These are phyloP conservation scores for Clitoria ternatea DNA, from an alignment of 306 rosid species.

Conservation along the genomic window DNA sequence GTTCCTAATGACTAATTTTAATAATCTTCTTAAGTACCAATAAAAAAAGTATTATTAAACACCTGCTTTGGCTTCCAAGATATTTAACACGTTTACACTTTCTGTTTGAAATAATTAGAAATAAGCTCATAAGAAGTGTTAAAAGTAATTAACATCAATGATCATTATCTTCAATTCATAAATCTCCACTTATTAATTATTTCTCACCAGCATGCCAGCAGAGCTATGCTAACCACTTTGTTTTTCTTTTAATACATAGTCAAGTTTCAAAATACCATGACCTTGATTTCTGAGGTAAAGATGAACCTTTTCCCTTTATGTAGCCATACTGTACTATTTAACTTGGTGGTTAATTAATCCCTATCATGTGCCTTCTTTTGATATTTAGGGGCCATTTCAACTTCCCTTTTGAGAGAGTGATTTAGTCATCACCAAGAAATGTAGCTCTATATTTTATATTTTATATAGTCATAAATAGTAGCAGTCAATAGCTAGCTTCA, in stretches of 20 bases:
- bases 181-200: constrained; percentile 34
- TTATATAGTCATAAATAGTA: neutral
- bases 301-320: neutral
- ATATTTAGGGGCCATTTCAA: constrained; percentile 19
- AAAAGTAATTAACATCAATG: constrained; percentile 2
- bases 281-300: constrained; percentile 6
- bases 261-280: constrained; percentile 5
- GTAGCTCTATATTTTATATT: constrained; percentile 3
- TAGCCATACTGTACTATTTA: constrained; percentile 1
- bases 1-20: constrained; percentile 4
- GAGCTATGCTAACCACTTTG: constrained; percentile 14
- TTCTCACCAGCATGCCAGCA: constrained; percentile 24
- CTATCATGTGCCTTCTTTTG: constrained; percentile 17
- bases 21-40: neutral
- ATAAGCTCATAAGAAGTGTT: neutral
- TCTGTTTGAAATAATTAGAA: neutral
- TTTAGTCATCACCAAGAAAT: constrained; percentile 26
- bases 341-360: constrained; percentile 18
- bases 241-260: neutral
- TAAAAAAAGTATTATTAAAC: neutral
- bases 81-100: neutral
- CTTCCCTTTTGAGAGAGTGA: neutral
- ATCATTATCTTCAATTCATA: neutral
- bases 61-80: neutral
- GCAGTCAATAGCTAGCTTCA: constrained; percentile 21